phyloP scores from a whole-genome alignment of 1,284 basidiomycete species.

The Leucoagaricus sp. region DNA sequence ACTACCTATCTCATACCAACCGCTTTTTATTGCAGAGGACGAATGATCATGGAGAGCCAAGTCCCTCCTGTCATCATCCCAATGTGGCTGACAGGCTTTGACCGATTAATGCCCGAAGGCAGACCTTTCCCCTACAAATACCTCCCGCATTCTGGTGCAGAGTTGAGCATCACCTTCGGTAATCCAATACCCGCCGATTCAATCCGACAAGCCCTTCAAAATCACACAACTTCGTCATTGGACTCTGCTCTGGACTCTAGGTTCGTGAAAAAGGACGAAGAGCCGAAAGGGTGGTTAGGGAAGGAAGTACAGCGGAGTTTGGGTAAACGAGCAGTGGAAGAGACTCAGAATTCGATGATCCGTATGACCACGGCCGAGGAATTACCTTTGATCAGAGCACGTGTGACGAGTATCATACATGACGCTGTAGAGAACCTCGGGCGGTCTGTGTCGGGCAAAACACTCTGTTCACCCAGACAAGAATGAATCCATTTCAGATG shows the following conservation, averaged over 20 bases:
- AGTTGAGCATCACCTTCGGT: slow-evolving; percentile 75
- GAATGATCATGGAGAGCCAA: slow-evolving; percentile 81
- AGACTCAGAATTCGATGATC: slow-evolving; percentile 25
- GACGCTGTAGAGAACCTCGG: slow-evolving; percentile 62
- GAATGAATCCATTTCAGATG: not conserved
- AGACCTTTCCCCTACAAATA: slow-evolving; percentile 73
- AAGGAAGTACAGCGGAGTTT: slow-evolving; percentile 10
- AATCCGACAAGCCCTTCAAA: slow-evolving; percentile 8
- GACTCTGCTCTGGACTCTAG: not conserved
- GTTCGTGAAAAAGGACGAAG: slow-evolving; percentile 17
- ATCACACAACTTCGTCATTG: not conserved
- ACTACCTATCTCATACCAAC: too few species aligned
- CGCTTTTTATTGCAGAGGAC: too few species aligned
- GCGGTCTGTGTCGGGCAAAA: slow-evolving; percentile 40
- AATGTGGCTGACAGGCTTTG: slow-evolving; percentile 93
- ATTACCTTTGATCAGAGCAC: slow-evolving; percentile 40
- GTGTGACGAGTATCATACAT: slow-evolving; percentile 61
- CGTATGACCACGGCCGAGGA: slow-evolving; percentile 3
- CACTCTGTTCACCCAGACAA: slow-evolving; percentile 11
- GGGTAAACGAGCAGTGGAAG: slow-evolving; percentile 2
- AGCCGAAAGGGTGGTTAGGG: slow-evolving; percentile 20
- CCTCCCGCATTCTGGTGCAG: slow-evolving; percentile 61
- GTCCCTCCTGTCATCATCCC: slow-evolving; percentile 85
- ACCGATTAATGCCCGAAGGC: slow-evolving; percentile 87
- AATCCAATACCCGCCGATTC: slow-evolving; percentile 53